These are phyloP conservation scores for Ceriops zippeliana DNA, from an alignment of 345 rosid species.

Conservation along the genomic window DNA sequence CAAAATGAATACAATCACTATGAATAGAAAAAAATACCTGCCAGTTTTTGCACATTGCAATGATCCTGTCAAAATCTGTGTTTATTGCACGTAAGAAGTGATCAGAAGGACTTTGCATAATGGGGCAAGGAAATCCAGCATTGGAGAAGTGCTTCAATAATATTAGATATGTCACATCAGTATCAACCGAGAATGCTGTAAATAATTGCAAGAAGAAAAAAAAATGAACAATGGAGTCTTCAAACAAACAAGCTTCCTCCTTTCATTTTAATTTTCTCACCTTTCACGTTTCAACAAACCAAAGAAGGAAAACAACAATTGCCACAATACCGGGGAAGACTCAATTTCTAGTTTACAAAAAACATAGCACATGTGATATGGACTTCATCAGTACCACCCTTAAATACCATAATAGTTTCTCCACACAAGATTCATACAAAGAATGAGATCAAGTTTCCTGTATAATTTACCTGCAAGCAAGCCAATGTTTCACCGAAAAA, in stretches of 20 bases:
- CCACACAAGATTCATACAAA: conserved; percentile 8
- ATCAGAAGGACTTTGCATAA: conserved; percentile 99
- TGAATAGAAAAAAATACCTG: conserved; percentile 49
- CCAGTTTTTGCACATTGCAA: conserved; percentile 98
- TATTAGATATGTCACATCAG: conserved; percentile 24
- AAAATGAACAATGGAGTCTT: not conserved
- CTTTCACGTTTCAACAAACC: conserved; percentile 1
- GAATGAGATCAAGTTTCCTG: not conserved
- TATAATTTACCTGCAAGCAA: conserved; percentile 76
- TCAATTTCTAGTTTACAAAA: not conserved
- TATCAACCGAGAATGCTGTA: conserved; percentile 1
- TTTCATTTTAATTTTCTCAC: not conserved
- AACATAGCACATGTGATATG: not conserved
- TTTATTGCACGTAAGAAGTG: conserved; percentile 96
- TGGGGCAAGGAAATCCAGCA: conserved; percentile 99
- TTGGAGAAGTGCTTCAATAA: conserved; percentile 89
- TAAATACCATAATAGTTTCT: not conserved
- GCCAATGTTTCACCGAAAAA: conserved; percentile 98
- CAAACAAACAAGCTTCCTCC: not conserved
- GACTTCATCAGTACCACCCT: conserved; percentile 4
- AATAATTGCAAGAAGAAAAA: conserved; percentile 1
- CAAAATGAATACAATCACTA: not conserved
- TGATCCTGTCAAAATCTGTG: conserved; percentile 97
- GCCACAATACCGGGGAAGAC: not conserved
- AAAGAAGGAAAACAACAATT: conserved; percentile 7